Percentiles rank a stretch among this genome's conserved stretches.
These are phyloP conservation scores for Backusella westeae DNA, from an alignment of 192 early-diverging fungal genomes.

Conservation along the genomic window DNA sequence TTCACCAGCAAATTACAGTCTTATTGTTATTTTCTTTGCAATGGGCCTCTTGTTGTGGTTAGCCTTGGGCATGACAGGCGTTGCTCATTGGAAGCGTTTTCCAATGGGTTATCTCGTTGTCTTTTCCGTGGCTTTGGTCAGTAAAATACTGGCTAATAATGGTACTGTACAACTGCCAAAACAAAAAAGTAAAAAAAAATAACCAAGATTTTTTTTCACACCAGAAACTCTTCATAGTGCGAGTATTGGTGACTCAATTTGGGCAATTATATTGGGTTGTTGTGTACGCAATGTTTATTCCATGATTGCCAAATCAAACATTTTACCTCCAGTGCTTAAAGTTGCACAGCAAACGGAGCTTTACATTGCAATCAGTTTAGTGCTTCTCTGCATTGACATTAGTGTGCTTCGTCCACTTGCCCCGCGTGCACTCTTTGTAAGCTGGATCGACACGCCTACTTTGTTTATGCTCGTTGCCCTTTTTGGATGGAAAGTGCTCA, in stretches of 20 bases:
- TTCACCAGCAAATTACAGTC: slow-evolving; percentile 31
- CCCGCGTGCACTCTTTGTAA: slow-evolving; percentile 51
- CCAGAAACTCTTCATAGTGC: slow-evolving; percentile 38
- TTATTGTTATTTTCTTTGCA: slow-evolving; percentile 43
- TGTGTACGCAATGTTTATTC: slow-evolving; percentile 37
- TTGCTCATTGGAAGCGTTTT: slow-evolving; percentile 36
- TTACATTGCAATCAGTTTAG: slow-evolving; percentile 52
- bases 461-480: slow-evolving; percentile 48
- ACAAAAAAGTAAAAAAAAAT: not conserved
- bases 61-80: slow-evolving; percentile 30
- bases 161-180: slow-evolving; percentile 8
- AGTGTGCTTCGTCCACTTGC: slow-evolving; percentile 44
- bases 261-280: slow-evolving; percentile 54
- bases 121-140: slow-evolving; percentile 42
- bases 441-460: slow-evolving; percentile 53
- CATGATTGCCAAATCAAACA: not conserved
- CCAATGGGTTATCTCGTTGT: slow-evolving; percentile 44
- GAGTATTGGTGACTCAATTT: slow-evolving; percentile 51
- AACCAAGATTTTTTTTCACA: not conserved
- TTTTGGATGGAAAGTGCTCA: slow-evolving; percentile 41
- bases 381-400: slow-evolving; percentile 51
- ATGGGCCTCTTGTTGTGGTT: slow-evolving; percentile 47
- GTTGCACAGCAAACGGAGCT: slow-evolving; percentile 54
- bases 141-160: slow-evolving; percentile 50
- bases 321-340: slow-evolving; percentile 48